Conservation (phyloP, 2,329 filamentous ascomycete genomes). For the Davidsoniella australis region DNA sequence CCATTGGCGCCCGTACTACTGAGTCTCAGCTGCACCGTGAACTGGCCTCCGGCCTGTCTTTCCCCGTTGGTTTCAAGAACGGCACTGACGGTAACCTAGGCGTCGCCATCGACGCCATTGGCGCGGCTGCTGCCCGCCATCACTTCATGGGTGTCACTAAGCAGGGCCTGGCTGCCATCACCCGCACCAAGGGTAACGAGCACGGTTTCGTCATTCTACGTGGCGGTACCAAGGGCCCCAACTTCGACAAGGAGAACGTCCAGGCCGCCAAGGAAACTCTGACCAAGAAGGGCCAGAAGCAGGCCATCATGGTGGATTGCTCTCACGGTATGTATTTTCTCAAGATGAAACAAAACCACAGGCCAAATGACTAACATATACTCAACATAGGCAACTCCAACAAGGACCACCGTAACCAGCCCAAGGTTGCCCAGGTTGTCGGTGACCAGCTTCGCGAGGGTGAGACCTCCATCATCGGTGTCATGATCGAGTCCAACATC, state of each 20-base stretch:
- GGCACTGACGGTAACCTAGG: slow-evolving; percentile 84
- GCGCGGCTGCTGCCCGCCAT: slow-evolving; percentile 66
- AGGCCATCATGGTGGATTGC: slow-evolving; percentile 96
- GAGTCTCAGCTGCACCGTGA: slow-evolving; percentile 95
- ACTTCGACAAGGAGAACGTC: slow-evolving; percentile 79
- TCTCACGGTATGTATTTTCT: slow-evolving; percentile 55
- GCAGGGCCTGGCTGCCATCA: slow-evolving; percentile 89
- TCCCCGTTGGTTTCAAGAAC: slow-evolving; percentile 99
- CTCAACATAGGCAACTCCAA: slow-evolving; percentile 54
- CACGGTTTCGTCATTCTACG: slow-evolving; percentile 94
- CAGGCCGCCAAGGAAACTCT: slow-evolving; percentile 62
- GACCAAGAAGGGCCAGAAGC: slow-evolving; percentile 63
- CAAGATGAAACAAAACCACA: not conserved
- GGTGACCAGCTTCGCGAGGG: slow-evolving; percentile 75
- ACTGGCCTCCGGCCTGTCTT: slow-evolving; percentile 83
- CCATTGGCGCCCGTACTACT: slow-evolving; percentile 88
- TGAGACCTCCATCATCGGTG: slow-evolving; percentile 76
- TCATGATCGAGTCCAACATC: slow-evolving; percentile 99
- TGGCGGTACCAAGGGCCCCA: slow-evolving; percentile 80
- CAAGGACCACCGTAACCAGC: slow-evolving; percentile 96
- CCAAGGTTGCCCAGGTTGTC: slow-evolving; percentile 69
- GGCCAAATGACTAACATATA: not conserved
- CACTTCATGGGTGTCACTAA: slow-evolving; percentile 99
- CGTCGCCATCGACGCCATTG: slow-evolving; percentile 92
- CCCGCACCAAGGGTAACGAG: slow-evolving; percentile 81